These are phyloP conservation scores for Zygnema cylindricum DNA, from an alignment of 139 green algal genomes.

Conservation along the genomic window DNA sequence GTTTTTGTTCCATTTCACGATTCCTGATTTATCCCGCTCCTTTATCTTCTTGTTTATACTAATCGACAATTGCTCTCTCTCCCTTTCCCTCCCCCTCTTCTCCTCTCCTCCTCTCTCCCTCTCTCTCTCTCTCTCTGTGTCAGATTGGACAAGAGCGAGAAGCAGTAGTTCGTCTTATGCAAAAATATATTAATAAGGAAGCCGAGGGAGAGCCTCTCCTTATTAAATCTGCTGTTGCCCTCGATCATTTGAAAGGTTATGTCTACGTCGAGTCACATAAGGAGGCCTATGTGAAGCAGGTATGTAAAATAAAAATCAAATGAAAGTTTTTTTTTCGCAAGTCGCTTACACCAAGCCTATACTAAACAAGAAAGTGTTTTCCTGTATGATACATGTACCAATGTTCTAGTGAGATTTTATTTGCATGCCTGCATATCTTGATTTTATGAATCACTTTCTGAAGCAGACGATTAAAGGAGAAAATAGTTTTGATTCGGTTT, in stretches of 20 bases:
- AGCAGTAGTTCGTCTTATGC: conserved; percentile 82
- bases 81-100: not conserved
- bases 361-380: too few relatives aligned
- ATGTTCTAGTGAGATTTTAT: not conserved
- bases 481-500: not conserved
- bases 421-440: not conserved
- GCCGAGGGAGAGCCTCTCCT: conserved; percentile 71
- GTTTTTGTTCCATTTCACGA: too few relatives aligned
- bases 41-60: conserved; percentile 1
- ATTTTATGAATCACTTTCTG: not conserved
- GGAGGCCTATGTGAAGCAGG: conserved; percentile 86
- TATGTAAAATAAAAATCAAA: too few relatives aligned
- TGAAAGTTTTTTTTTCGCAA: too few relatives aligned
- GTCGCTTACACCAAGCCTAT: too few relatives aligned
- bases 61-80: not conserved
- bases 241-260: conserved; percentile 94
- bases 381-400: not conserved
- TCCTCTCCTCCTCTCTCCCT: not conserved
- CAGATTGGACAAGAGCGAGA: conserved; percentile 82
- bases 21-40: too few relatives aligned
- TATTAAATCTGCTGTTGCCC: conserved; percentile 87
- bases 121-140: not conserved
- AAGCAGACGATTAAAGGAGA: not conserved
- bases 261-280: conserved; percentile 94
- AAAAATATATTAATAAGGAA: conserved; percentile 79